Conservation (phyloP, 495 filamentous ascomycete species). For the Chaetomium fimeti region DNA sequence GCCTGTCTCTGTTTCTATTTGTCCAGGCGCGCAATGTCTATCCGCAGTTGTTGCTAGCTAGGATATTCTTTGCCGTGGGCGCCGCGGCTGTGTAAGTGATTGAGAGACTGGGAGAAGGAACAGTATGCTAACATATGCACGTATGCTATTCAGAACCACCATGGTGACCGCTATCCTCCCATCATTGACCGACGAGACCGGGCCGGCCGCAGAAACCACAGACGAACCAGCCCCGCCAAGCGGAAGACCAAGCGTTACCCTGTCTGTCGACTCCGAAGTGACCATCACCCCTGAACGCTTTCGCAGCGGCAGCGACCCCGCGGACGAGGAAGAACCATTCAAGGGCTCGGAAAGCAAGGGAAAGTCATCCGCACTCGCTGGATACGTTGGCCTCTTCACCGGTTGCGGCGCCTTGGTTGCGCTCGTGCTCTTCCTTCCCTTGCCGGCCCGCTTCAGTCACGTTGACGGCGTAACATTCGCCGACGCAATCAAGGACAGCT, state of each 20-base stretch:
- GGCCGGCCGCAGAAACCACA: conserved; percentile 28
- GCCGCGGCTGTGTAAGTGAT: conserved; percentile 72
- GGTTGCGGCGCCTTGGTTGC: conserved; percentile 89
- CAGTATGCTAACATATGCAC: conserved; percentile 1
- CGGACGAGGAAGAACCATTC: conserved; percentile 15
- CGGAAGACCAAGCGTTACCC: conserved; percentile 43
- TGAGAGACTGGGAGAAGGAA: neutral
- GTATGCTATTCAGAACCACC: conserved; percentile 56
- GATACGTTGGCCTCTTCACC: conserved; percentile 87
- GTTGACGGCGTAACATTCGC: conserved; percentile 62
- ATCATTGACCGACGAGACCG: conserved; percentile 63
- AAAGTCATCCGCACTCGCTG: conserved; percentile 67
- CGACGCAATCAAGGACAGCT: conserved; percentile 72
- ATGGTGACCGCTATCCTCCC: conserved; percentile 98
- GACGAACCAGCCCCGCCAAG: conserved; percentile 20
- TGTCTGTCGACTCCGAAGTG: conserved; percentile 60
- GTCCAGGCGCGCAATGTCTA: conserved; percentile 86
- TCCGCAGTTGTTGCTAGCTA: conserved; percentile 80
- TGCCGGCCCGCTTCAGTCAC: conserved; percentile 73
- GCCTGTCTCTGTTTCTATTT: conserved; percentile 70
- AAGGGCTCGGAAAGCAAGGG: conserved; percentile 17
- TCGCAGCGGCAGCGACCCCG: conserved; percentile 28
- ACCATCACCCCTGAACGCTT: conserved; percentile 62
- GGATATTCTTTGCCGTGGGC: conserved; percentile 85
- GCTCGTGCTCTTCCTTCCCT: conserved; percentile 74